Evolutionary conservation across 2,329 filamentous ascomycete species (phyloP).

Genomic region (Pseudogymnoascus sp.): DNA sequence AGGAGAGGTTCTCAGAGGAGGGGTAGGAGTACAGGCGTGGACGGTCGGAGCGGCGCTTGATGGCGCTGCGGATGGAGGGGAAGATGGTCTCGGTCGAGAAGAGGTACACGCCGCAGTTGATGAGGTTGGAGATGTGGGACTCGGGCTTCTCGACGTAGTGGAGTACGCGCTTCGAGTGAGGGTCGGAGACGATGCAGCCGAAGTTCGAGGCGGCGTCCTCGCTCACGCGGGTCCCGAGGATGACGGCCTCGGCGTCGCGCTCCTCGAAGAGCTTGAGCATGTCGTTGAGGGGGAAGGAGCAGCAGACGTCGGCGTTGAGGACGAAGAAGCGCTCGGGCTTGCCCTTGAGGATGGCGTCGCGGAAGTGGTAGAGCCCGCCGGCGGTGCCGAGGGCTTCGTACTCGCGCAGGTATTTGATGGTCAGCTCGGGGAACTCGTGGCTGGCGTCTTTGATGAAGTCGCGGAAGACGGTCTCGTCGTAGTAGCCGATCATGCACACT

Average conservation of each 20-base stretch:
- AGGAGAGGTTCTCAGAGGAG: constrained; percentile 86
- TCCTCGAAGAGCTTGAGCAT: constrained; percentile 94
- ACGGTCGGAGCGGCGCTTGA: constrained; percentile 89
- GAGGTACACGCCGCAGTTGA: constrained; percentile 98
- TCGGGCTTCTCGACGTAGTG: constrained; percentile 99
- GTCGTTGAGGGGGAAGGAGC: constrained; percentile 90
- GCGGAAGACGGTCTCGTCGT: constrained; percentile 93
- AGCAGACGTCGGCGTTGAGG: constrained; percentile 97
- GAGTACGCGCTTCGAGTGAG: constrained; percentile 87
- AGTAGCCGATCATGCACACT: constrained; percentile 97
- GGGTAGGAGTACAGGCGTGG: constrained; percentile 92
- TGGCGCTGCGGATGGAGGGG: constrained; percentile 86
- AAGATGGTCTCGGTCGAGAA: constrained; percentile 95
- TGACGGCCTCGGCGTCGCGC: constrained; percentile 93
- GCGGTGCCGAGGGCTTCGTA: constrained; percentile 95
- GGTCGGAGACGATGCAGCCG: constrained; percentile 93
- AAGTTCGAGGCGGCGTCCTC: constrained; percentile 94
- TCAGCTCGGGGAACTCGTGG: constrained; percentile 77
- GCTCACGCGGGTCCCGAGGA: constrained; percentile 84
- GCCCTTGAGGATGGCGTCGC: constrained; percentile 95
- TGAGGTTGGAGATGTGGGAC: constrained; percentile 93
- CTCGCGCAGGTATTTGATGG: constrained; percentile 93
- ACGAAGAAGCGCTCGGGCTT: constrained; percentile 93
- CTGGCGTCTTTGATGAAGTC: constrained; percentile 94
- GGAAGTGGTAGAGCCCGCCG: constrained; percentile 97